Percentiles rank a stretch among this genome's conserved stretches.
Conservation (phyloP, 805 yeast species). For the Monosporozyma solicola region DNA sequence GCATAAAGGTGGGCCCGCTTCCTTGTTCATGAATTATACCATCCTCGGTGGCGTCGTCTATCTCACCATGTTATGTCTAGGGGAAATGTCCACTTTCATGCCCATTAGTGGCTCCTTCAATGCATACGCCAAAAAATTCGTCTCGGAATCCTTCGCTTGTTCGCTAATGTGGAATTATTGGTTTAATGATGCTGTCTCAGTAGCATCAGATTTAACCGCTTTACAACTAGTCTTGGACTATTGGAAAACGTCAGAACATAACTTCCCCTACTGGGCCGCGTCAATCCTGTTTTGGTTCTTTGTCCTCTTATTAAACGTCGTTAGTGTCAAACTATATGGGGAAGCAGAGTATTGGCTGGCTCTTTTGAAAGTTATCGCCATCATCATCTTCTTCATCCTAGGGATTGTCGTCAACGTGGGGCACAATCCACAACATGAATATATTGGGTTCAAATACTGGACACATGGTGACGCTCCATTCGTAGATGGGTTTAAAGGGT, state of each 20-base stretch:
- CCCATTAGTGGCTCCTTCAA: slow-evolving; percentile 54
- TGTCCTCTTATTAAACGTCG: slow-evolving; percentile 36
- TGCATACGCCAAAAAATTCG: slow-evolving; percentile 49
- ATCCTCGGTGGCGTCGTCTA: slow-evolving; percentile 45
- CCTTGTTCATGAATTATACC: slow-evolving; percentile 41
- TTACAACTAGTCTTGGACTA: slow-evolving; percentile 45
- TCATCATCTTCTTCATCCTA: slow-evolving; percentile 46
- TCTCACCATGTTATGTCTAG: slow-evolving; percentile 44
- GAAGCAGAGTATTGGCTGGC: slow-evolving; percentile 58
- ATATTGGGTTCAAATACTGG: slow-evolving; percentile 52
- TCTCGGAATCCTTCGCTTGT: slow-evolving; percentile 60
- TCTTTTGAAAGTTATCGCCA: slow-evolving; percentile 46
- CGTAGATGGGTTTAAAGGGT: slow-evolving; percentile 44
- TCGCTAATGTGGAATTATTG: slow-evolving; percentile 67
- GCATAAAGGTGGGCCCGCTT: slow-evolving; percentile 43
- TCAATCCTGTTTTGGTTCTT: slow-evolving; percentile 47
- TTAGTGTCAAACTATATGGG: slow-evolving; percentile 49
- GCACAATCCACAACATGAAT: slow-evolving; percentile 43
- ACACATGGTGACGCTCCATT: slow-evolving; percentile 45
- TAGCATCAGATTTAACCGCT: slow-evolving; percentile 58
- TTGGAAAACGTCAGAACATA: slow-evolving; percentile 33
- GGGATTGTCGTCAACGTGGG: slow-evolving; percentile 52
- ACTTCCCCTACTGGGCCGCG: slow-evolving; percentile 41
- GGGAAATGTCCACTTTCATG: slow-evolving; percentile 47
- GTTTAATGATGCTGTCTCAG: slow-evolving; percentile 52